Evolutionary conservation across 768 basidiomycete genomes (phyloP).

Genomic region (Russula compacta): DNA sequence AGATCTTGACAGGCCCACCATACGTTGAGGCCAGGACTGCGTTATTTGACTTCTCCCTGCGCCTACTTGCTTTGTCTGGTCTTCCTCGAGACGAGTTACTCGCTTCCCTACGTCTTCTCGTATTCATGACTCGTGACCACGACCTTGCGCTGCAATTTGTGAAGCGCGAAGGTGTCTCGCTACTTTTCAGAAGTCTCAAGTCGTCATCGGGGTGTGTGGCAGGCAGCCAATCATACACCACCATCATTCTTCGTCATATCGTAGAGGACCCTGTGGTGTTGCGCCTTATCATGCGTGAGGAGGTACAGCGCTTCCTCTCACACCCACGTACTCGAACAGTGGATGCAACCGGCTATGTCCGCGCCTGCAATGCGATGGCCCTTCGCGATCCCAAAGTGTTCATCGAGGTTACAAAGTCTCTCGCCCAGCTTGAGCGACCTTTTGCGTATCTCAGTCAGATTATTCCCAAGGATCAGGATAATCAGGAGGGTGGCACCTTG

Average conservation of each 20-base stretch:
- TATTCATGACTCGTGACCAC: conserved; percentile 73
- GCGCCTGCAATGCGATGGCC: conserved; percentile 67
- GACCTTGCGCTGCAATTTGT: conserved; percentile 58
- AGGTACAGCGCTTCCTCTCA: conserved; percentile 72
- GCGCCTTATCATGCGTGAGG: conserved; percentile 67
- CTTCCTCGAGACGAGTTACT: conserved; percentile 76
- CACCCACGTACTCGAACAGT: conserved; percentile 59
- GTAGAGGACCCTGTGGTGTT: conserved; percentile 68
- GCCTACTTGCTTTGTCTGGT: conserved; percentile 53
- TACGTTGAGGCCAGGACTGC: conserved; percentile 52
- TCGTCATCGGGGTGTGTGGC: conserved; percentile 39
- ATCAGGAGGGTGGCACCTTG: neutral
- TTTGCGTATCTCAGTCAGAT: conserved; percentile 30
- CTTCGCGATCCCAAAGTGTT: conserved; percentile 74
- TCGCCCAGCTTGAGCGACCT: conserved; percentile 67
- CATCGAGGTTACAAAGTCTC: conserved; percentile 57
- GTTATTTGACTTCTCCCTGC: conserved; percentile 69
- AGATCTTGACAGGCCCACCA: conserved; percentile 49
- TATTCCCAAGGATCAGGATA: conserved; percentile 21
- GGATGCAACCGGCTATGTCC: conserved; percentile 67
- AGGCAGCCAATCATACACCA: conserved; percentile 74
- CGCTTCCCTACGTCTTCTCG: conserved; percentile 72
- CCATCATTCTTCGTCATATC: conserved; percentile 84
- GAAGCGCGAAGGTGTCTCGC: conserved; percentile 49
- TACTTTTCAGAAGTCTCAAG: conserved; percentile 61